Evolutionary conservation across 2,329 filamentous ascomycete species (phyloP), one percentile per base, ranked within the genome.

Genomic region (Lecanicillium sp.): DNA sequence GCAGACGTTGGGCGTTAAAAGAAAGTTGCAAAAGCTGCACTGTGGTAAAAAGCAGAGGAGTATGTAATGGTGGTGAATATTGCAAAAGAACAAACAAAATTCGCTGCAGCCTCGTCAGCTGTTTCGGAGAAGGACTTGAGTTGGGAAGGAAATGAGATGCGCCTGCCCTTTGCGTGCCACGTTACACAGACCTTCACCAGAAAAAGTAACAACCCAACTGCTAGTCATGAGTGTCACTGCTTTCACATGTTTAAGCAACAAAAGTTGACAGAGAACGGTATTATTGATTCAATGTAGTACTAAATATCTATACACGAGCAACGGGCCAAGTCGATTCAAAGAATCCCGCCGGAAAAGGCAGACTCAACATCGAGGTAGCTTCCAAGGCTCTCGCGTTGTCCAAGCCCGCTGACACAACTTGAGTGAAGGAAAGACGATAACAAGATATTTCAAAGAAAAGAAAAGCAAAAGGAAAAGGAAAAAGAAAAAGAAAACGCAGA

Each of bases 361-460:
- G 10, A 30, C 32, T 36, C 23, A 36, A 24, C n/a, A 23, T 42
- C 24, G 32, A 42, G 39, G 15, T 32, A 37, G 32, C 30, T 30
- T 15, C 40, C 40, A 35, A 35, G 40, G 17, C 40, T 39, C 33
- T 35, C 19, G 30, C 24, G 29, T 41, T 46, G 19, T 23, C 44
- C 49, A 30, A 48, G 35, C 44, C 44, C 44, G 44, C 40, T 39
- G 44, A 39, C 32, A 33, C 33, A 51, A 39, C 32, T 15, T 24
- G 24, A 44, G 45, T 44, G 45, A 48, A 43, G 27, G 40, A 44
- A 40, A 36, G 56, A 54, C 51, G 50, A 52, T 42, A 50, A 50
- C 58, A 65, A 59, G 67, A 64, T 75, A 74, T 75, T 74, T 78
- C 69, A 73, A 77, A 78, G 75, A 78, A 78, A 74, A 75, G 78